Base-by-base conservation (phyloP, 1,139 yeast genomes). In the Hanseniaspora sp. region DNA sequence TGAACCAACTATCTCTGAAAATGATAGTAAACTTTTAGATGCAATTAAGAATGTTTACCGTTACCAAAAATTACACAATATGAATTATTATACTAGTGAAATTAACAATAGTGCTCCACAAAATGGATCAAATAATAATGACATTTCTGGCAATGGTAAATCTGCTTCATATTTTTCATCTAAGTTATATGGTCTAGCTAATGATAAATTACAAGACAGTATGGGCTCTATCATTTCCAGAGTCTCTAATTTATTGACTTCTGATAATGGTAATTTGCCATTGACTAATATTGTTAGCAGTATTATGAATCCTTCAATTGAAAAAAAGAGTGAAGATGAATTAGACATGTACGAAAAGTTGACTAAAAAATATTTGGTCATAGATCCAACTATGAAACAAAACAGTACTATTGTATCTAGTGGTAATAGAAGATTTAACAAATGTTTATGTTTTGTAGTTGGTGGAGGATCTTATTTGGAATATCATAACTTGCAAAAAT, bases 401-500 rank as follows among this genome's bases (percentile, higher is more conserved):
- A 97, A 97, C 5, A 83, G 95, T 1, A 90, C 84, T 61, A 79
- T 95, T 7, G 82, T 85, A 62, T 94, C 90, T 43, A 96, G 97
- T 39, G 84, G 82, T 66, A 80, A 95, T 65, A 88, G 83, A 62
- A 73, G 82, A 13, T 87, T 86, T 66, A 80, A 79, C 58, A 94
- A 87, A 60, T 80, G 95, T 3, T 72, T 86, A 55, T 95, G 92
- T 17, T 94, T 92, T 67, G 86, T 88, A 52, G 90, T 94, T 57
- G 99, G 98, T 23, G 98, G 98, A 37, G 98, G 97, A 48, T 90
- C 86, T 67, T 92, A 88, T 65, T 72, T 86, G 60, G 99, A 92
- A 69, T 92, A 92, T 66, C 95, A 90, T 59, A 90, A 90, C 64
- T 75, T 92, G 62, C 95, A 86, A 68, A 96, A 92, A 67, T 90